A percentile compares a stretch with the other conserved stretches of the same genome.
phyloP scores from a whole-genome alignment of 2,329 filamentous ascomycete species.

The Nemania abortiva region DNA sequence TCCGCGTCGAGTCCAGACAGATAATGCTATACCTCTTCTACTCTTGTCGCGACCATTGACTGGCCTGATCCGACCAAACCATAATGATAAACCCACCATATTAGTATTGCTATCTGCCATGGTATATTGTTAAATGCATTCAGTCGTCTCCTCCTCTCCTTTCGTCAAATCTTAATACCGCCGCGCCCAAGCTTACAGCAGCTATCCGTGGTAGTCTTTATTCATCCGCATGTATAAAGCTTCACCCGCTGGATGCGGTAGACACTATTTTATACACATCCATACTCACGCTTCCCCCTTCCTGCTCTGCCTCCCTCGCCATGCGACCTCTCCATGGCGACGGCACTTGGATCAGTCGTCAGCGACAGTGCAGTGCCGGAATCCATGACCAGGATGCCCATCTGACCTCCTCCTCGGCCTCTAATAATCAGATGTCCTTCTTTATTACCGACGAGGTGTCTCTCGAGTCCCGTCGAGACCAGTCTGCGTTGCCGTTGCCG shows the following conservation, averaged over 20 bases:
- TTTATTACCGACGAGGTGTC: conserved; percentile 64
- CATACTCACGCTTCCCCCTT: background rate
- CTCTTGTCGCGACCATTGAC: background rate
- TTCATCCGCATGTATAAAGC: background rate
- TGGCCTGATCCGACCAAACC: conserved; percentile 3
- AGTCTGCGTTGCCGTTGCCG: conserved; percentile 44
- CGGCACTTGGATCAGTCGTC: conserved; percentile 56
- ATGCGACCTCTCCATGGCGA: conserved; percentile 63
- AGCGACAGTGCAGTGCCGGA: conserved; percentile 57
- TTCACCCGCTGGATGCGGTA: conserved; percentile 21
- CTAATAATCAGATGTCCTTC: conserved; percentile 63
- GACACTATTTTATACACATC: conserved; percentile 5
- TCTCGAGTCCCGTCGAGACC: conserved; percentile 57
- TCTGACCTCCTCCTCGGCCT: conserved; percentile 49
- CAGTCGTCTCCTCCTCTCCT: conserved; percentile 11
- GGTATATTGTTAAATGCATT: conserved; percentile 26
- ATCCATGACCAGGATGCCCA: conserved; percentile 49
- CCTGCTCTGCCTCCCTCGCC: conserved; percentile 37
- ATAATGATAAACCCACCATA: background rate
- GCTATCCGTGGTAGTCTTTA: conserved; percentile 5
- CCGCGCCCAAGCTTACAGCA: conserved; percentile 6
- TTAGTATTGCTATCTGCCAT: background rate
- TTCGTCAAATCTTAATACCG: conserved; percentile 9
- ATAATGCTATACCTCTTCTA: conserved; percentile 4
- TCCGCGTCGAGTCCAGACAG: conserved; percentile 4